Evolutionary conservation across 1,284 basidiomycete species (phyloP), one percentile per base, ranked within the genome.

Genomic region (Meira miltonrushii): DNA sequence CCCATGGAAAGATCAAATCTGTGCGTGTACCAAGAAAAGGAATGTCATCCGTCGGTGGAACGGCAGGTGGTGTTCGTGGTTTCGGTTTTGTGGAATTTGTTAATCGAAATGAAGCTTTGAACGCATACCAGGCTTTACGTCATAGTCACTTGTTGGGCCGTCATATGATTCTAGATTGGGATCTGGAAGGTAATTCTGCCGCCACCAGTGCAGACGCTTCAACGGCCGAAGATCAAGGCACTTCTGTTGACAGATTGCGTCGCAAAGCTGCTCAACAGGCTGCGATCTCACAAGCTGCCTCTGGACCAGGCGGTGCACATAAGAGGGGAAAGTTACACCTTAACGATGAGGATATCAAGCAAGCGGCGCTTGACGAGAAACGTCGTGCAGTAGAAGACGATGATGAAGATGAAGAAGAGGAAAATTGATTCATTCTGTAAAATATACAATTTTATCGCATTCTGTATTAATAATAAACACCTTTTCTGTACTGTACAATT

Each of bases 121-220:
- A 57, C 13, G 75, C 74, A 0, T 69, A 72, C 44, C 67, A 67
- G 4, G 67, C 70, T 2, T 83, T 98, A 43, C 84, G 86, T 66
- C 92, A 97, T 80, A 96, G 92, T 0, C 95, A 98, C 82, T 86
- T 98, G 71, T 85, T 98, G 8, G 94, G 94, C 2, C 81, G 95
- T 33, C 94, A 98, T 83, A 80, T 98, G 37, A 90, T 98, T 1
- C 81, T 97, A 43, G 86, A 95, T 76, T 97, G 92, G 92, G 89
- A 91, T 55, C 79, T 75, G 2, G 87, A 83, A 6, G 65, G 49
- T 19, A 58, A 55, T 11, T 61, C 59, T 7, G 60, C 58, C 37
- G 69, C 28, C 28, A 33, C 28, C 8, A 33, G 28, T 33, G 28
- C 28, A 3, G 3, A 3, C 28, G 28, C 28, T 33, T 33, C 28